Evolutionary conservation across 202 grass and related monocot genomes (phyloP), one percentile per base, ranked within the genome.

Genomic region (Setaria viridis): DNA sequence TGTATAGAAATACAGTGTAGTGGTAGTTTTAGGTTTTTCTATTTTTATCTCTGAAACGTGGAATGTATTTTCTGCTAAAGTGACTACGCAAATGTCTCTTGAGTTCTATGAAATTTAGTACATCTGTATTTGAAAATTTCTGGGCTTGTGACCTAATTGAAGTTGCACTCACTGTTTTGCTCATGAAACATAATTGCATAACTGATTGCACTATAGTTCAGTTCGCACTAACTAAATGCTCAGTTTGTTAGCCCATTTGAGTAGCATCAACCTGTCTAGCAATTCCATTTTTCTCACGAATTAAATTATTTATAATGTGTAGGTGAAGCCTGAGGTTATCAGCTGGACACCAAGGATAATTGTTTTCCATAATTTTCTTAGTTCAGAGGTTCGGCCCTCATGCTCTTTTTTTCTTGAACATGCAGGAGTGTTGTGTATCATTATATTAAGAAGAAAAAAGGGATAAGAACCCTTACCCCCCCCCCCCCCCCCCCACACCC

Each of bases 281-380:
- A 35, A 0, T 53, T 53, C 42, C 0, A 25, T n/a, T 41, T 68
- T 25, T 17, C 35, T 66, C n/a, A 32, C 11, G 57, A 47, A 41
- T 79, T 13, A 19, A 34, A 60, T 20, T 69, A 0, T 85, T 85
- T 62, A 54, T 87, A 62, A 48, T 77, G 42, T 88, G 53, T 70
- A 98, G 95, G 95, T 98, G 69, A 95, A 94, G 82, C 95, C 93
- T 81, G 90, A 94, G 91, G 81, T 98, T 78, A 90, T 98, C 80
- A 98, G 86, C 74, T 98, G 93, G 95, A 85, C 47, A 42, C 95
- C 93, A 67, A 80, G 88, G 70, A 85, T 98, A 91, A 92, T 92
- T 91, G 70, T 95, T 86, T 94, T 95, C 72, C 91, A 90, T 75
- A 98, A 95, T 86, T 95, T 98, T 78, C 90, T 98, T 76, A 98